Conservation (phyloP, 1,284 basidiomycete genomes). For the Pseudozyma pruni region DNA sequence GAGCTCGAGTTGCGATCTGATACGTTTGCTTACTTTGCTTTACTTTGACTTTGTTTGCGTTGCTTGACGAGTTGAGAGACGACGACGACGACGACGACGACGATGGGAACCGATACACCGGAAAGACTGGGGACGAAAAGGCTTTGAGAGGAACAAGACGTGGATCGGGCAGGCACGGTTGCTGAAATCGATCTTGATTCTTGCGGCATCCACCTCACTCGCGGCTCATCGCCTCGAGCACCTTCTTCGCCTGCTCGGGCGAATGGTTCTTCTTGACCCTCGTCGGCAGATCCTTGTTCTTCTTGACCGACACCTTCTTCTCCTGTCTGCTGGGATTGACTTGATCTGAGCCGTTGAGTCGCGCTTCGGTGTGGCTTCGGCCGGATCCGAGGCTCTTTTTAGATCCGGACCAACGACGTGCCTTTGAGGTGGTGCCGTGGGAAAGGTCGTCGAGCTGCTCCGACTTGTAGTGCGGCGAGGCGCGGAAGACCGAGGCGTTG, state of each 20-base stretch:
- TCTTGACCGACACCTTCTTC: conserved; percentile 33
- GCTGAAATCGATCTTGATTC: too few relatives aligned
- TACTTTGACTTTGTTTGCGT: too few relatives aligned
- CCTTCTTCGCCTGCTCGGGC: conserved; percentile 33
- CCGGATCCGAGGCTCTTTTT: conserved; percentile 43
- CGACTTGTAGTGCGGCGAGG: conserved; percentile 30
- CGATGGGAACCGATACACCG: background rate
- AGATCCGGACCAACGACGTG: conserved; percentile 33
- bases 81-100: background rate
- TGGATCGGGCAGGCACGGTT: too few relatives aligned
- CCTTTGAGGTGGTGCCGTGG: conserved; percentile 37
- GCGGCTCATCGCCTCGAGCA: conserved; percentile 19
- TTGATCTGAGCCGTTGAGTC: conserved; percentile 14
- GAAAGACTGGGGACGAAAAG: too few relatives aligned
- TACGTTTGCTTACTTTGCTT: too few relatives aligned
- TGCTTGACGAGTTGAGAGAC: too few relatives aligned
- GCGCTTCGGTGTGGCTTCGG: conserved; percentile 28
- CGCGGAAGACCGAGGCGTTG: conserved; percentile 37
- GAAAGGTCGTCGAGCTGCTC: conserved; percentile 46
- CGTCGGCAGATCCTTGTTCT: conserved; percentile 43
- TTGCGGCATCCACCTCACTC: background rate
- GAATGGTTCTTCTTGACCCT: conserved; percentile 41
- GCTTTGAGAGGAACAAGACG: too few relatives aligned
- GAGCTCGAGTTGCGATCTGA: too few relatives aligned
- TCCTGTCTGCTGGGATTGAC: conserved; percentile 12